Conservation (phyloP, 768 basidiomycete genomes). For the Xerocomus spinulosus region DNA sequence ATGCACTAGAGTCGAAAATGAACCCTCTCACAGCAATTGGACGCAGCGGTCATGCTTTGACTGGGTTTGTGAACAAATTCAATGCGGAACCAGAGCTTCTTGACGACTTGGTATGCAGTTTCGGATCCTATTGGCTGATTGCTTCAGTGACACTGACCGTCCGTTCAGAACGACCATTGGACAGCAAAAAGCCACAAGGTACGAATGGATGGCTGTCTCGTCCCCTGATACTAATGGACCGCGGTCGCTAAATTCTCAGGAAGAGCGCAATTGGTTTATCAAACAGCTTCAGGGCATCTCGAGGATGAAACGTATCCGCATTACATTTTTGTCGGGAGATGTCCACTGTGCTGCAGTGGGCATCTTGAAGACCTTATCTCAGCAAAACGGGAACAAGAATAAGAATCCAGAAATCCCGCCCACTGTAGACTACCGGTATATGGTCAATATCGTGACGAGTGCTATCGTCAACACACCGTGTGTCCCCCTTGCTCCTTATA, state of each 20-base stretch:
- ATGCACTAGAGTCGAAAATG: slow-evolving; percentile 69
- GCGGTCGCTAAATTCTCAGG: slow-evolving; percentile 38
- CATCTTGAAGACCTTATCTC: slow-evolving; percentile 61
- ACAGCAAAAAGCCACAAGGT: slow-evolving; percentile 79
- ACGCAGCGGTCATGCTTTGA: slow-evolving; percentile 60
- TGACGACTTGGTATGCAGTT: slow-evolving; percentile 71
- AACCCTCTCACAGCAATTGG: slow-evolving; percentile 83
- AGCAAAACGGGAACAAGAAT: slow-evolving; percentile 36
- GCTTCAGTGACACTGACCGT: slow-evolving; percentile 43
- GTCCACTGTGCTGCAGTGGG: slow-evolving; percentile 91
- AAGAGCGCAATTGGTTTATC: slow-evolving; percentile 88
- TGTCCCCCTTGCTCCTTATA: slow-evolving; percentile 25
- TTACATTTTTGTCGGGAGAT: slow-evolving; percentile 89
- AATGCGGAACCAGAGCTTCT: slow-evolving; percentile 90
- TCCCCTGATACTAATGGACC: neutral
- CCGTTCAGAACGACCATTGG: slow-evolving; percentile 85
- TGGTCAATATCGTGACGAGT: slow-evolving; percentile 85
- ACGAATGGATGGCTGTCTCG: neutral
- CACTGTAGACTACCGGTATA: slow-evolving; percentile 71
- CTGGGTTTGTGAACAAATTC: slow-evolving; percentile 85
- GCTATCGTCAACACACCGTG: slow-evolving; percentile 97
- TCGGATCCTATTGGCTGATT: slow-evolving; percentile 23
- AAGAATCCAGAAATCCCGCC: slow-evolving; percentile 38
- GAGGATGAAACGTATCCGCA: slow-evolving; percentile 52
- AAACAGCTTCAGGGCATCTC: slow-evolving; percentile 75